Conservation (phyloP, 1,139 yeast species). For the Suhomyces bribrorum region DNA sequence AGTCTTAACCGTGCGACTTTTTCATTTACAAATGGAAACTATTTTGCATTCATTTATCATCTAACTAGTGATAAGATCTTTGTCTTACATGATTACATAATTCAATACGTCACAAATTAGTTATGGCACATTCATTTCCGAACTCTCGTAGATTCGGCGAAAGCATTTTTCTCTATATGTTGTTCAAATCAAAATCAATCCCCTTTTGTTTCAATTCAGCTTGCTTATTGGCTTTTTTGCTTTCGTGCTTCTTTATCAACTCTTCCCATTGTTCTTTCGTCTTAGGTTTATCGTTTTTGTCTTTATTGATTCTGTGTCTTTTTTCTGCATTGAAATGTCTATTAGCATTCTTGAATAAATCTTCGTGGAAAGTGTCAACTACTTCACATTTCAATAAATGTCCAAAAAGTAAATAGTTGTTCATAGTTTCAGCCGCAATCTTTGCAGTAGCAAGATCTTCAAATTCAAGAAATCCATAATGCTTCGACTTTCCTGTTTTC, state of each 20-base stretch:
- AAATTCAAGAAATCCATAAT: slow-evolving; percentile 89
- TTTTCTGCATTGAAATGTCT: slow-evolving; percentile 61
- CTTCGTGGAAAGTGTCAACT: slow-evolving; percentile 46
- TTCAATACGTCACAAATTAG: too few relatives aligned
- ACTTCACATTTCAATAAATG: slow-evolving; percentile 73
- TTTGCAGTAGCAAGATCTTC: slow-evolving; percentile 72
- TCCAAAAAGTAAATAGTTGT: slow-evolving; percentile 85
- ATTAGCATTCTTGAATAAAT: slow-evolving; percentile 56
- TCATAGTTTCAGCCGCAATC: slow-evolving; percentile 92
- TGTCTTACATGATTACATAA: too few relatives aligned
- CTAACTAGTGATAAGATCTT: too few relatives aligned
- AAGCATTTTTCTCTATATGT: too few relatives aligned
- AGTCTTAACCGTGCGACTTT: not conserved
- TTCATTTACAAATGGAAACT: not conserved
- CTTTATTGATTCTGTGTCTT: slow-evolving; percentile 57
- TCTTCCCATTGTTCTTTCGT: slow-evolving; percentile 60
- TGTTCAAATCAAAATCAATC: slow-evolving; percentile 44
- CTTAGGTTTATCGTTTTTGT: slow-evolving; percentile 59
- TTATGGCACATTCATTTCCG: too few relatives aligned
- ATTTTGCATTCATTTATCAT: too few relatives aligned
- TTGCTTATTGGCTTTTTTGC: slow-evolving; percentile 44
- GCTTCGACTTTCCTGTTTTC: slow-evolving; percentile 89
- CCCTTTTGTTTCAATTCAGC: slow-evolving; percentile 54
- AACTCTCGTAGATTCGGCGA: too few relatives aligned
- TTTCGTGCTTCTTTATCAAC: slow-evolving; percentile 44